A percentile compares a stretch with the other conserved stretches of the same genome.
Evolutionary conservation across 2,329 filamentous ascomycete species (phyloP).

Genomic region (Pseudocercospora musae): DNA sequence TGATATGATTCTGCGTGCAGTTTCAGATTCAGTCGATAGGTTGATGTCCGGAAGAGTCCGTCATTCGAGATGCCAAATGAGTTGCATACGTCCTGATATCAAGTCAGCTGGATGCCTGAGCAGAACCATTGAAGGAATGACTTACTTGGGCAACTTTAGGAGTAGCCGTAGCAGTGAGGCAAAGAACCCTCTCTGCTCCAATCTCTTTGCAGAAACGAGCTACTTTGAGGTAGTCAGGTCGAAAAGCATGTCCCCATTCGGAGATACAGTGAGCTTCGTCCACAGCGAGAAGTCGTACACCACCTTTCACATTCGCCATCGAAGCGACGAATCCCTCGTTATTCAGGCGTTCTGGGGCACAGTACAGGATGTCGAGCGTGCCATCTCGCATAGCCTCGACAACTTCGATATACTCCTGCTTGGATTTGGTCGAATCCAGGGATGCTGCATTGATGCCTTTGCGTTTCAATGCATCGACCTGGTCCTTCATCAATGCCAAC

Average conservation of each 20-base stretch:
- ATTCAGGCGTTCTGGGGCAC: conserved; percentile 58
- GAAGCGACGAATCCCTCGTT: conserved; percentile 59
- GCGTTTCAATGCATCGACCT: conserved; percentile 53
- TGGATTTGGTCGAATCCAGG: conserved; percentile 55
- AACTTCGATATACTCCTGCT: conserved; percentile 40
- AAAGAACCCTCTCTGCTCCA: conserved; percentile 57
- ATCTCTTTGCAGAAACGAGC: conserved; percentile 56
- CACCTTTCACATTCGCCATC: conserved; percentile 54
- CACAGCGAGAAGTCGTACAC: conserved; percentile 55
- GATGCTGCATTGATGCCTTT: conserved; percentile 53
- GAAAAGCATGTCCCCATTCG: conserved; percentile 35
- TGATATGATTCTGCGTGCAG: conserved; percentile 49
- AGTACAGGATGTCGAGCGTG: conserved; percentile 54
- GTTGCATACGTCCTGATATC: conserved; percentile 48
- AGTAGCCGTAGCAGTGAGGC: conserved; percentile 59
- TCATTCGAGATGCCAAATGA: conserved; percentile 50
- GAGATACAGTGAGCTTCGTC: conserved; percentile 61
- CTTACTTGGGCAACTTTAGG: conserved; percentile 47
- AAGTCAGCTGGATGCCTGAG: not conserved
- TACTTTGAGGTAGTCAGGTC: conserved; percentile 52
- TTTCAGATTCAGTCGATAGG: conserved; percentile 58
- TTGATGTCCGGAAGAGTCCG: conserved; percentile 57
- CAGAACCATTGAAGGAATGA: not conserved
- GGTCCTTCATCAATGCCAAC: conserved; percentile 60
- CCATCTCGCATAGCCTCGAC: conserved; percentile 49